These are phyloP conservation scores for Microdochium nivale DNA, from an alignment of 2,329 filamentous ascomycete genomes.

Conservation along the genomic window DNA sequence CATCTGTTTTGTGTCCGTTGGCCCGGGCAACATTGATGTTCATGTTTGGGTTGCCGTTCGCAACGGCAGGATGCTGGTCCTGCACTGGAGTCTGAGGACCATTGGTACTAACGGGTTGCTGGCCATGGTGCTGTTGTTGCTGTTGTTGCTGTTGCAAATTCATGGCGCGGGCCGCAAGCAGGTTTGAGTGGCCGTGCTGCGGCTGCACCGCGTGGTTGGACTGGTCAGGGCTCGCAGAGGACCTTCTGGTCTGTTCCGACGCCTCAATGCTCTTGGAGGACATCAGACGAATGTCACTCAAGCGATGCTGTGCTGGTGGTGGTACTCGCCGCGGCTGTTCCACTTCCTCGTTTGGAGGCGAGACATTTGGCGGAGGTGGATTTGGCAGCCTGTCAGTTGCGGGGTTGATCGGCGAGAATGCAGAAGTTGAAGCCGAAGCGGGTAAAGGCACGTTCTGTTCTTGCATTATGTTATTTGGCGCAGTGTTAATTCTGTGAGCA, in stretches of 20 bases:
- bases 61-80: slow-evolving; percentile 1
- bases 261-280: not conserved
- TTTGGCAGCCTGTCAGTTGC: slow-evolving; percentile 2
- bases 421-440: slow-evolving; percentile 2
- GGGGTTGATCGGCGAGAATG: slow-evolving; percentile 5
- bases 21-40: slow-evolving; percentile 17
- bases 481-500: slow-evolving; percentile 2
- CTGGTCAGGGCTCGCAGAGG: not conserved
- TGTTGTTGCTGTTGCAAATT: not conserved
- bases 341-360: not conserved
- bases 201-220: not conserved
- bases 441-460: slow-evolving; percentile 6
- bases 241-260: not conserved
- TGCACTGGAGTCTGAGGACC: slow-evolving; percentile 14
- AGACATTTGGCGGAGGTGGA: not conserved
- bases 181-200: not conserved
- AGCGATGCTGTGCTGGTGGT: not conserved
- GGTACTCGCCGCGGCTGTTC: not conserved
- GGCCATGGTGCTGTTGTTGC: not conserved
- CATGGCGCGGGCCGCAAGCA: not conserved
- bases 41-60: slow-evolving; percentile 11
- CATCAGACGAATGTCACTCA: not conserved
- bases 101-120: slow-evolving; percentile 4
- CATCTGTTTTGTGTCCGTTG: slow-evolving; percentile 9
- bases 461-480: slow-evolving; percentile 3